A percentile compares a stretch with the other conserved stretches of the same genome.
Evolutionary conservation across 1,284 basidiomycete genomes (phyloP).

Genomic region (Fomitopsis schrenkii): DNA sequence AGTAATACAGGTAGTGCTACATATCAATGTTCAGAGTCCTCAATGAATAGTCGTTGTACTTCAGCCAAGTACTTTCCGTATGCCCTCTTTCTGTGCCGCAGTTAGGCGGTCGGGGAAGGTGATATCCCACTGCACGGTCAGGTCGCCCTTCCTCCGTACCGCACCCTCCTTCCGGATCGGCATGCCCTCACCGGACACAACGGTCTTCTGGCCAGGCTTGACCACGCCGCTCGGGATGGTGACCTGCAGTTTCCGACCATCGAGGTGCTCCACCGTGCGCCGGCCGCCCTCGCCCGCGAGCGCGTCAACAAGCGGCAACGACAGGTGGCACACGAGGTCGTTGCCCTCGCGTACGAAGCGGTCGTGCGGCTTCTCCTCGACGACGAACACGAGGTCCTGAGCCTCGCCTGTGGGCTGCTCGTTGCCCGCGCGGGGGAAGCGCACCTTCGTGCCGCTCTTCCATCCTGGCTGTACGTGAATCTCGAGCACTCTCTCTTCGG

Average conservation of each 20-base stretch:
- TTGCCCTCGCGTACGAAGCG: constrained; percentile 78
- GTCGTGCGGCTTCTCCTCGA: constrained; percentile 87
- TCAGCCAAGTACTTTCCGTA: constrained; percentile 60
- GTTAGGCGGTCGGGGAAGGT: constrained; percentile 79
- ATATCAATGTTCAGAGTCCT: background rate
- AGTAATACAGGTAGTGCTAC: constrained; percentile 1
- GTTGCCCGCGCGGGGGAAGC: constrained; percentile 85
- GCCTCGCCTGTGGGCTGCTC: constrained; percentile 72
- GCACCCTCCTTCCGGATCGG: constrained; percentile 81
- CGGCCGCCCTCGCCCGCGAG: constrained; percentile 52
- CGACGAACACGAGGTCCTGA: constrained; percentile 86
- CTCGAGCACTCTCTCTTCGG: constrained; percentile 90
- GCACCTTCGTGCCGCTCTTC: constrained; percentile 89
- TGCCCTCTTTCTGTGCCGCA: constrained; percentile 70
- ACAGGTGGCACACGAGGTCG: constrained; percentile 63
- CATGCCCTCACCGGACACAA: constrained; percentile 82
- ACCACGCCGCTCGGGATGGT: constrained; percentile 67
- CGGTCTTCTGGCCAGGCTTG: constrained; percentile 76
- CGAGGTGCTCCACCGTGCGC: constrained; percentile 65
- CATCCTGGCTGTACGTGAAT: constrained; percentile 85
- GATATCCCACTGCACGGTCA: constrained; percentile 82
- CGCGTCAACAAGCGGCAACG: constrained; percentile 81
- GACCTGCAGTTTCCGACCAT: constrained; percentile 75
- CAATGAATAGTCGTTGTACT: background rate
- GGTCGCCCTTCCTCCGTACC: constrained; percentile 74